phyloP scores from a whole-genome alignment of 148 eudicot species.

The Nepenthes gracilis region DNA sequence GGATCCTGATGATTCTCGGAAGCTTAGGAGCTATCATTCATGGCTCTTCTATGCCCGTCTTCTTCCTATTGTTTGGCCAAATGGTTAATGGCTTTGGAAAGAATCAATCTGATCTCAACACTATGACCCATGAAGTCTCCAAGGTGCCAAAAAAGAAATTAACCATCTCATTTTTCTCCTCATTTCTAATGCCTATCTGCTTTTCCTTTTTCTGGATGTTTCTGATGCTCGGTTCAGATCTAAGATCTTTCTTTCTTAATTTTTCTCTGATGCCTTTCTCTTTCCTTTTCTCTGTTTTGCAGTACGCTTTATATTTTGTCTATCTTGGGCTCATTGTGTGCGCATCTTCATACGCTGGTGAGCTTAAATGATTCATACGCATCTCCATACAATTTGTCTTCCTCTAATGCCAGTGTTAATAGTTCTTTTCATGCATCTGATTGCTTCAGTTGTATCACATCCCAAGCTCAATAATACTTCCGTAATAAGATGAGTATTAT shows the following conservation, averaged over 20 bases:
- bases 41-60: constrained; percentile 96
- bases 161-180: not conserved
- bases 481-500: too few relatives aligned
- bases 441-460: too few relatives aligned
- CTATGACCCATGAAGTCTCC: constrained; percentile 89
- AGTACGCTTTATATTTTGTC: constrained; percentile 93
- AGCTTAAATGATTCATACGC: constrained; percentile 6
- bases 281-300: constrained; percentile 14
- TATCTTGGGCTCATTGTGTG: constrained; percentile 95
- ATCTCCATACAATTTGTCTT: not conserved
- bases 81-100: constrained; percentile 97
- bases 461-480: too few relatives aligned
- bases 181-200: not conserved
- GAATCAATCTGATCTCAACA: constrained; percentile 66
- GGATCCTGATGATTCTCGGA: constrained; percentile 47
- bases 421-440: not conserved
- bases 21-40: constrained; percentile 79
- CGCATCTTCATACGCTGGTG: constrained; percentile 86
- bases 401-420: not conserved
- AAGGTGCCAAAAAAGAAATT: constrained; percentile 30
- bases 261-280: not conserved
- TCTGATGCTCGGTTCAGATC: not conserved
- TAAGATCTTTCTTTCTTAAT: constrained; percentile 20
- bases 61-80: constrained; percentile 82
- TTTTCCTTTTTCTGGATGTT: not conserved